Percentiles rank a stretch among this genome's conserved stretches.
Conservation (phyloP, 2,329 filamentous ascomycete genomes). For the Epicoccum nigrum region DNA sequence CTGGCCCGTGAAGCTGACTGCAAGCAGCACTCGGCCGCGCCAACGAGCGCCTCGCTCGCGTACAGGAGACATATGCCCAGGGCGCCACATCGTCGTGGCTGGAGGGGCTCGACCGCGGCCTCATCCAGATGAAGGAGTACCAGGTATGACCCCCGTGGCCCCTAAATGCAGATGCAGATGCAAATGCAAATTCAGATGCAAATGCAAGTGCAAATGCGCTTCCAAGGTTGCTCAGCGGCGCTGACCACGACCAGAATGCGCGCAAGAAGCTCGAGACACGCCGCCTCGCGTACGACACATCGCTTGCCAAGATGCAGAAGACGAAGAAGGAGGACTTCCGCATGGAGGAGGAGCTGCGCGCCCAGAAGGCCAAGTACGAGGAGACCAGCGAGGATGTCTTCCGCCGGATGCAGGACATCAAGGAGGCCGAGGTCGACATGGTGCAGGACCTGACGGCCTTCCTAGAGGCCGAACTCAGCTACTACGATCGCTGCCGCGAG, state of each 20-base stretch:
- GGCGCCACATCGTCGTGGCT: conserved; percentile 84
- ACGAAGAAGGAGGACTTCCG: conserved; percentile 92
- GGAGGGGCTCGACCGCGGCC: conserved; percentile 85
- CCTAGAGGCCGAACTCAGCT: conserved; percentile 86
- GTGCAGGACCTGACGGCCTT: conserved; percentile 80
- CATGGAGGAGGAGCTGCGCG: conserved; percentile 88
- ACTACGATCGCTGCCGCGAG: conserved; percentile 88
- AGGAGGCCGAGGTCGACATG: conserved; percentile 85
- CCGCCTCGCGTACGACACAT: conserved; percentile 88
- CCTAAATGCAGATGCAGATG: too few relatives aligned
- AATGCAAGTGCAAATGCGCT: too few relatives aligned
- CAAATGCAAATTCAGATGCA: too few relatives aligned
- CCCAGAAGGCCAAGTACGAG: conserved; percentile 94
- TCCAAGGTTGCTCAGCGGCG: too few relatives aligned
- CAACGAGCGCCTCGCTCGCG: conserved; percentile 83
- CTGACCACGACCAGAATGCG: conserved; percentile 61
- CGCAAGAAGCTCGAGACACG: conserved; percentile 94
- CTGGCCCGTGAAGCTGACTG: conserved; percentile 22
- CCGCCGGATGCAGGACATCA: conserved; percentile 94
- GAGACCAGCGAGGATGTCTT: conserved; percentile 92
- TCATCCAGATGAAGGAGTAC: conserved; percentile 97
- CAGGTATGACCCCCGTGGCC: conserved; percentile 65
- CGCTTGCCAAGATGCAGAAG: conserved; percentile 88
- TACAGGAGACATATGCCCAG: conserved; percentile 82
- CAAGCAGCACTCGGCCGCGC: conserved; percentile 74